phyloP scores from a whole-genome alignment of 2,329 filamentous ascomycete genomes.

The Aspergillus calidoustus region DNA sequence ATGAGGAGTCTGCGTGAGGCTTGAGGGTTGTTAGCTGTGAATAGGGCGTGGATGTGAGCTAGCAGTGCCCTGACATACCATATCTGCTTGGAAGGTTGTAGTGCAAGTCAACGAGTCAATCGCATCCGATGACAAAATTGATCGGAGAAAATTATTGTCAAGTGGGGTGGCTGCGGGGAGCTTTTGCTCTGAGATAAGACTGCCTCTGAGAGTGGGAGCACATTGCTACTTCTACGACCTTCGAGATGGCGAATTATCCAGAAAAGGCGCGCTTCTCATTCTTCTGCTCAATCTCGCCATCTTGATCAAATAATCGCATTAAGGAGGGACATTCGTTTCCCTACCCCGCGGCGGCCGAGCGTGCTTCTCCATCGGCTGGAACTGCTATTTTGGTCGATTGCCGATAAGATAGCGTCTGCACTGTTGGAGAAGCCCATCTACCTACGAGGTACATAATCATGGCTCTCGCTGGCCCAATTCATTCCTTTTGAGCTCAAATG shows the following conservation, averaged over 20 bases:
- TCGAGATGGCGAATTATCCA: not conserved
- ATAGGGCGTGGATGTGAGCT: not conserved
- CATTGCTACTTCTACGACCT: not conserved
- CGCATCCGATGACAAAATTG: not conserved
- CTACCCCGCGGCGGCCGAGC: not conserved
- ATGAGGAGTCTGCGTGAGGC: slow-evolving; percentile 55
- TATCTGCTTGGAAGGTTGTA: not conserved
- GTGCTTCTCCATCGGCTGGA: slow-evolving; percentile 38
- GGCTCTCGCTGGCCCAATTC: not conserved
- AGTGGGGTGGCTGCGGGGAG: slow-evolving; percentile 14
- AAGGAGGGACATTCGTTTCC: not conserved
- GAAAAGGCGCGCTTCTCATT: not conserved
- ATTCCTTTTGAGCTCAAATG: not conserved
- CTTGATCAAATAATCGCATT: not conserved
- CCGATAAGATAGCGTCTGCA: slow-evolving; percentile 1
- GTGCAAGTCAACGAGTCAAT: not conserved
- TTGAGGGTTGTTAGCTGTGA: slow-evolving; percentile 22
- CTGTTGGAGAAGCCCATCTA: not conserved
- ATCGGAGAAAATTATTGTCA: slow-evolving; percentile 9
- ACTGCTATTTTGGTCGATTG: slow-evolving; percentile 9
- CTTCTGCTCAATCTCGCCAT: slow-evolving; percentile 8
- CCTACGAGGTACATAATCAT: not conserved
- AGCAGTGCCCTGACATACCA: not conserved
- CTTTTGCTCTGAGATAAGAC: not conserved
- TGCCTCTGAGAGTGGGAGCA: not conserved